These are phyloP conservation scores for Pinus taeda DNA, from an alignment of 75 land plant species.

Conservation along the genomic window DNA sequence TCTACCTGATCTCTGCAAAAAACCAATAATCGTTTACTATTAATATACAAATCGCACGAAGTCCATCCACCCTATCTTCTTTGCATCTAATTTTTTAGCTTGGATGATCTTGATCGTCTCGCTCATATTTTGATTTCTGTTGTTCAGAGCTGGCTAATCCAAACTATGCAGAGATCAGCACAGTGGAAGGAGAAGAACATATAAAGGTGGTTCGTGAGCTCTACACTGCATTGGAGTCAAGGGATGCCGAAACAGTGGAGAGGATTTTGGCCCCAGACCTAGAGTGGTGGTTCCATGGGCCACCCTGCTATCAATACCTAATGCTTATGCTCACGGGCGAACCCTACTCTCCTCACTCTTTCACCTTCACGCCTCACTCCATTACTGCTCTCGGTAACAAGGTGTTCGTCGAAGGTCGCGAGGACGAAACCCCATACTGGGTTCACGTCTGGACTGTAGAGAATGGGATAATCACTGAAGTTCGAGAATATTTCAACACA, in stretches of 20 bases:
- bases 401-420: constrained; percentile 69
- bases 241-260: constrained; percentile 18
- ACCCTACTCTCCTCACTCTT: constrained; percentile 14
- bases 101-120: too few species aligned
- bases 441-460: constrained; percentile 80
- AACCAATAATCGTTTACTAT: too few species aligned
- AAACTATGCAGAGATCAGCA: too few species aligned
- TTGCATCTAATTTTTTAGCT: too few species aligned
- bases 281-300: constrained; percentile 90
- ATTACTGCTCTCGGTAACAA: constrained; percentile 31
- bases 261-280: constrained; percentile 38
- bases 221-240: constrained; percentile 28
- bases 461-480: constrained; percentile 49
- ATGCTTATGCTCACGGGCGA: constrained; percentile 67
- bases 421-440: constrained; percentile 50
- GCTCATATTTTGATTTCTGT: too few species aligned
- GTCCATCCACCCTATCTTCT: too few species aligned
- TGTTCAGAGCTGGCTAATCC: too few species aligned
- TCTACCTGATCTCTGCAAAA: too few species aligned
- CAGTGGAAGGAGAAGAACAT: not conserved
- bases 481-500: constrained; percentile 86
- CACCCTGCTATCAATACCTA: constrained; percentile 61
- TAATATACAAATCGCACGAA: too few species aligned
- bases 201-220: constrained; percentile 15
- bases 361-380: constrained; percentile 47